phyloP scores from a whole-genome alignment of 768 basidiomycete genomes.

The Infundibulicybe gibba region DNA sequence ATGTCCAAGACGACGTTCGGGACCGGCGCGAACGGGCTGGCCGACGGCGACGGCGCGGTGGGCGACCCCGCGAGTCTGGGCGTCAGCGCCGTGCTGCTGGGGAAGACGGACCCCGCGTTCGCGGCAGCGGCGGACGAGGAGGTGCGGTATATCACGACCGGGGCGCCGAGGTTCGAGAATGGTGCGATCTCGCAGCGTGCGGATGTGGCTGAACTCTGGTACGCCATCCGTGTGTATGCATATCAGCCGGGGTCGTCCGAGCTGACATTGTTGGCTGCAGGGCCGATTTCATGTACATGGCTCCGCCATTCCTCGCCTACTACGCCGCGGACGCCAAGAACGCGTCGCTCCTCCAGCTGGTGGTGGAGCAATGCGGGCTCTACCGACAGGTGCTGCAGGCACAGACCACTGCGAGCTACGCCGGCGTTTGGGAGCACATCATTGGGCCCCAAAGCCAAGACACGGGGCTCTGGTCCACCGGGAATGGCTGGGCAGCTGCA shows the following conservation, averaged over 20 bases:
- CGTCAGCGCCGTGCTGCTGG: conserved; percentile 40
- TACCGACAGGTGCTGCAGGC: conserved; percentile 33
- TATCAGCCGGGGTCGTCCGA: no score
- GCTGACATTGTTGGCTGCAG: conserved; percentile 21
- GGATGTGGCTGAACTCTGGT: conserved; percentile 38
- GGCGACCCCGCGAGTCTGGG: conserved; percentile 48
- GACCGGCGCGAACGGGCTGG: conserved; percentile 26
- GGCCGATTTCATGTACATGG: conserved; percentile 52
- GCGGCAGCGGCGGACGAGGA: conserved; percentile 26
- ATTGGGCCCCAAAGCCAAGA: conserved; percentile 34
- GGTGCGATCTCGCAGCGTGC: conserved; percentile 45
- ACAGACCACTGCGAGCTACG: conserved; percentile 14
- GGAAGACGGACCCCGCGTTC: conserved; percentile 28
- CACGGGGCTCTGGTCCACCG: conserved; percentile 44
- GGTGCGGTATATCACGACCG: conserved; percentile 26
- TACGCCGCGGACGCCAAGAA: conserved; percentile 36
- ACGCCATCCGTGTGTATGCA: conserved; percentile 3
- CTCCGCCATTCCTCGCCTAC: conserved; percentile 47
- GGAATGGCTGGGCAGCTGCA: conserved; percentile 72
- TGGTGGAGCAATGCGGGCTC: conserved; percentile 32
- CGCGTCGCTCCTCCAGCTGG: conserved; percentile 27
- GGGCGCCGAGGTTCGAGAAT: conserved; percentile 35
- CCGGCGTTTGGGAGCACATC: conserved; percentile 26
- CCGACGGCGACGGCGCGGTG: conserved; percentile 35
- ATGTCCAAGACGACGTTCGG: conserved; percentile 32